These are phyloP conservation scores for Ceriops decandra DNA, from an alignment of 345 rosid species.

Conservation along the genomic window DNA sequence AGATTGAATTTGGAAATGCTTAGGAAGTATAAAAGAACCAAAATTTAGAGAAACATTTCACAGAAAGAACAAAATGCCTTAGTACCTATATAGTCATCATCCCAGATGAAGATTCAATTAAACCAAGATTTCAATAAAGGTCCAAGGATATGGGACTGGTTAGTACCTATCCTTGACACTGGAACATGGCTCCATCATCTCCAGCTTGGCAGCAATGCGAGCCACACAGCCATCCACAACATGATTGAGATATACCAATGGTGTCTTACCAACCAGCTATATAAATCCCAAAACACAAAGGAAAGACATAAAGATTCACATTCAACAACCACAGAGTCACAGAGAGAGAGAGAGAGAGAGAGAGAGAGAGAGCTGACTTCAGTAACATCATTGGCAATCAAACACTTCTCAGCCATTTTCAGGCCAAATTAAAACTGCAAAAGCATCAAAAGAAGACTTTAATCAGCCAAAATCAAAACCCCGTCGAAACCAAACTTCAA, in stretches of 20 bases:
- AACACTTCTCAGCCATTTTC: constrained; percentile 23
- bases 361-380: constrained; percentile 34
- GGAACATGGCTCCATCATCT: constrained; percentile 84
- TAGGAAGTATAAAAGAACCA: background rate
- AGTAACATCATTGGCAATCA: constrained; percentile 61
- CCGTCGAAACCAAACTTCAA: background rate
- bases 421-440: constrained; percentile 14
- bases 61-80: background rate
- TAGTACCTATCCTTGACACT: constrained; percentile 89
- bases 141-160: background rate
- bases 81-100: background rate
- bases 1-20: background rate
- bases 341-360: background rate
- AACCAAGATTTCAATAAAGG: background rate
- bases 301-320: constrained; percentile 13
- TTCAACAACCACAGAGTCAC: background rate
- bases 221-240: constrained; percentile 71
- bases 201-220: constrained; percentile 75
- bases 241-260: constrained; percentile 75
- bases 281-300: background rate
- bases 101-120: too few species aligned
- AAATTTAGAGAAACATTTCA: background rate
- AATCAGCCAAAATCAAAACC: background rate
- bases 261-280: constrained; percentile 75
- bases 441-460: background rate